Evolutionary conservation across 768 basidiomycete species (phyloP), one percentile per base, ranked within the genome.

Genomic region (Fibroporia radiculosa): DNA sequence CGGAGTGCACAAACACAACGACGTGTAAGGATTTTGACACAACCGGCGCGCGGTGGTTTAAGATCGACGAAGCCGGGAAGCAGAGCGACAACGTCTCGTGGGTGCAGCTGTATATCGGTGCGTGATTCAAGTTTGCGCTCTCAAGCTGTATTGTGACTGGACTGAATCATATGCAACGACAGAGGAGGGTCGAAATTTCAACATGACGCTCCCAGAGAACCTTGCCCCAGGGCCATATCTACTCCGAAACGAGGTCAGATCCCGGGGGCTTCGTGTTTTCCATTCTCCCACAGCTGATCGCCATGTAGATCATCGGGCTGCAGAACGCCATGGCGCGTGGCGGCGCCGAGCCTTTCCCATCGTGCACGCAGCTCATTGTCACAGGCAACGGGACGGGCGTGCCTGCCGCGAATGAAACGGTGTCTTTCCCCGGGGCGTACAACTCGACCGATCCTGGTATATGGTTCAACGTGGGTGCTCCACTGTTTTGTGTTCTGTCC

Each of bases 311-410:
- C 44, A 53, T 66, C 42, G 59, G 60, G 27, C 55, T 66, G 14
- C 59, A 60, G 35, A 49, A 55, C 11, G 59, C 53, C 12, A 48
- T 44, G 34, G 23, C 41, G 12, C 8, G 54, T 3, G 75, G 77
- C 3, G 81, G 81, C 19, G 84, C 82, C 1, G 84, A 88, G 62
- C 87, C 84, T 60, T 88, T 87, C 62, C 78, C 82, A 0, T 75
- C 75, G 13, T 88, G 85, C 58, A 66, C 72, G 6, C 72, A 74
- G 62, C 57, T 84, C 49, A 64, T 58, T 29, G 60, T 89, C 28
- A 63, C 69, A 2, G 84, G 85, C 10, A 71, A 65, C 40, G 71
- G 71, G 35, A 71, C 69, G 1, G 80, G 74, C 12, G 57, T 50
- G 0, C 80, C 82, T 1, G 61, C 57, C 48, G 75, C 81, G 39